phyloP scores from a whole-genome alignment of 306 rosid genomes.

The Arachis hypogaea region DNA sequence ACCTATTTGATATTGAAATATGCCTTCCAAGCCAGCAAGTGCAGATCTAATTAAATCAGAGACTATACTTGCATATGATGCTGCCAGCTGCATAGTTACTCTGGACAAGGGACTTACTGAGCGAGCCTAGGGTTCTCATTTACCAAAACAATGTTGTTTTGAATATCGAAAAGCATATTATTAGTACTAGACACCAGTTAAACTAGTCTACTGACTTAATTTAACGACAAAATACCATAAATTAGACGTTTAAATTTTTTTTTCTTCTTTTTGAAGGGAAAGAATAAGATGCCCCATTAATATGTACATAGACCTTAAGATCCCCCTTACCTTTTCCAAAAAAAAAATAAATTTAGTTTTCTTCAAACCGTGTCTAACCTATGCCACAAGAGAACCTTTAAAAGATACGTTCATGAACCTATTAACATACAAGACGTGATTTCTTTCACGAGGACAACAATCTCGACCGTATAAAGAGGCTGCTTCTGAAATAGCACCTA shows the following conservation, averaged over 20 bases:
- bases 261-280: not conserved
- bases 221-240: no score
- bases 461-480: not conserved
- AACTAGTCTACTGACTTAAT: no score
- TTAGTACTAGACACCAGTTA: no score
- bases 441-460: not conserved
- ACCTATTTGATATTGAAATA: not conserved
- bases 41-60: not conserved
- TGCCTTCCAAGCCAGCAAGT: not conserved
- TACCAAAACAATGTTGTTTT: not conserved
- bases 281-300: not conserved
- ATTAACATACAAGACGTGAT: slow-evolving; percentile 6
- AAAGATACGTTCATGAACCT: slow-evolving; percentile 19
- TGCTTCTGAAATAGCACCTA: slow-evolving; percentile 8
- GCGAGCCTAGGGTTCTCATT: not conserved
- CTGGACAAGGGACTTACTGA: not conserved
- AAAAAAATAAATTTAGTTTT: not conserved
- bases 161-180: no score
- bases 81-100: slow-evolving; percentile 11
- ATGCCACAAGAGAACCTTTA: not conserved
- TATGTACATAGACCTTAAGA: slow-evolving; percentile 26
- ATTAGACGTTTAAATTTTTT: no score
- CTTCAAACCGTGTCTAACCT: not conserved
- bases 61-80: not conserved
- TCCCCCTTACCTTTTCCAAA: not conserved